Evolutionary conservation across 2,329 filamentous ascomycete species (phyloP).

Genomic region (Xylaria sp.): DNA sequence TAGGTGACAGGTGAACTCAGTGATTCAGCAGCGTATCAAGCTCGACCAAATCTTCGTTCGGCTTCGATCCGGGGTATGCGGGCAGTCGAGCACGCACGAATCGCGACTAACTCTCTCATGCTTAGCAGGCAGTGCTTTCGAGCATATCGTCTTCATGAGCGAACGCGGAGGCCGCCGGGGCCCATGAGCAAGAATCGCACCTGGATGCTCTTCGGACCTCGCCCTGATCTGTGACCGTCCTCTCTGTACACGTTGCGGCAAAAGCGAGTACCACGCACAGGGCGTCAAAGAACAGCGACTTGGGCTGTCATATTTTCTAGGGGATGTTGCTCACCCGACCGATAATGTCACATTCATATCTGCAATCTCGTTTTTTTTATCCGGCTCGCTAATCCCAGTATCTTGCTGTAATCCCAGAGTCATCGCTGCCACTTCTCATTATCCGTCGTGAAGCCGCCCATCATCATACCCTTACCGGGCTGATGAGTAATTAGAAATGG

Average conservation of each 20-base stretch:
- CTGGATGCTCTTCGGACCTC: constrained; percentile 4
- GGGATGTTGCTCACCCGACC: background rate
- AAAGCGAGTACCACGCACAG: background rate
- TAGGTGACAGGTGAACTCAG: background rate
- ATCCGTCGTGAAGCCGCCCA: background rate
- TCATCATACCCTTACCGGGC: background rate
- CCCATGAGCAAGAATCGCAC: background rate
- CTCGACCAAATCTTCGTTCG: background rate
- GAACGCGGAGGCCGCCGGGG: background rate
- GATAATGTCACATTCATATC: background rate
- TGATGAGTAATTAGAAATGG: background rate
- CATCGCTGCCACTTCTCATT: background rate
- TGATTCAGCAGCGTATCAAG: constrained; percentile 1
- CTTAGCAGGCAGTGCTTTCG: background rate
- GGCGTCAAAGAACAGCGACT: background rate
- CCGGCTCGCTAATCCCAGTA: background rate
- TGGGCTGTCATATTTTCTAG: background rate
- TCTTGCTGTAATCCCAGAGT: background rate
- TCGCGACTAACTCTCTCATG: background rate
- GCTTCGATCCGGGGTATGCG: background rate
- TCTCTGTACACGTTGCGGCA: background rate
- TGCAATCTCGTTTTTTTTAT: background rate
- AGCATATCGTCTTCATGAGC: background rate
- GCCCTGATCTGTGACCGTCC: background rate
- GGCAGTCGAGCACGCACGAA: background rate